Base-by-base conservation (phyloP, 2,329 filamentous ascomycete genomes). In the Talaromyces sp. region DNA sequence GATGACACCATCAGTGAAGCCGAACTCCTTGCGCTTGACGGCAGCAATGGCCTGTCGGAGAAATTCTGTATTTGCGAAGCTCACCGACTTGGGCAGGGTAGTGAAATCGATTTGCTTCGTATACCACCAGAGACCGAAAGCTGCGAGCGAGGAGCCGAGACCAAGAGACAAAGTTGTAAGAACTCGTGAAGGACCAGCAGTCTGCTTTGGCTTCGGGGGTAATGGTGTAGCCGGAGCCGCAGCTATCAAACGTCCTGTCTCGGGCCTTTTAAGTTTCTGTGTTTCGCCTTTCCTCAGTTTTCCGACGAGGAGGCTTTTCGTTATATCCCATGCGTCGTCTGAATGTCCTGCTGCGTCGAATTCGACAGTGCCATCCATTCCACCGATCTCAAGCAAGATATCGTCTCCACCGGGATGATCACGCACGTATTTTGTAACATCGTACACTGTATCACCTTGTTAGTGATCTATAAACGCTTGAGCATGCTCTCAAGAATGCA, bases 361-460 rank as follows among this genome's bases (percentile, higher is more conserved):
- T 8, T 73, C 78, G 16, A 68, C 72, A 1, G 79, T 81, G 1
- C 77, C 79, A 66, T 82, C 79, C 48, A 71, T 72, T 27, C 80
- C 80, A 39, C 78, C 80, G 48, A 76, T 70, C 60, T 81, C 78
- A 35, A 75, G 56, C 1, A 82, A 70, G 14, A 78, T 71, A 6
- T 81, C 79, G 43, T 70, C 70, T 16, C 80, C 80, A 16, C 78
- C 78, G 3, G 87, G 87, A 67, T 89, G 87, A 64, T 88, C 85
- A 27, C 83, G 75, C 1, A 85, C 66, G 67, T 88, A 89, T 50
- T 82, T 79, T 1, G 86, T 83, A 11, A 87, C 76, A 72, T 88
- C 78, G 69, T 87, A 88, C 1, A 89, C 86, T 85, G 33, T 9
- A 52, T 27, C 14, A 33, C 24, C 7, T 13, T 52, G 48, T 52